Evolutionary conservation across 2,329 filamentous ascomycete species (phyloP), one percentile per base, ranked within the genome.

Genomic region (Curvularia sp.): DNA sequence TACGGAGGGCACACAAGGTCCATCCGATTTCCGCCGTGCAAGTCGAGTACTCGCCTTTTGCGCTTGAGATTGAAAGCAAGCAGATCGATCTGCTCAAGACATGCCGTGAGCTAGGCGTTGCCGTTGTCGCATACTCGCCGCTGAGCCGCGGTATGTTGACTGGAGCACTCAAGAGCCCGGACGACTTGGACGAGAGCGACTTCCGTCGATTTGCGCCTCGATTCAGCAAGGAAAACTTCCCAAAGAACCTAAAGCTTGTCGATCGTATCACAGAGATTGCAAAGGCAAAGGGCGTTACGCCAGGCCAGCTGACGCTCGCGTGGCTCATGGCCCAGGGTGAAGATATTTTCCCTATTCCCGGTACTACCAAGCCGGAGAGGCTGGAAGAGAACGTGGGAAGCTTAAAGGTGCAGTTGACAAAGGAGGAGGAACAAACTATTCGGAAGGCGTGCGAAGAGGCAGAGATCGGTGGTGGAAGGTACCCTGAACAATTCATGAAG

Each of bases 271-370:
- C 52, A 0, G 61, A 61, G 15, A 46, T 79, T 6, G 77, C 76
- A 8, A 66, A 71, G 53, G 63, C 72, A 60, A 88, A 89, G 74
- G 80, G 78, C 3, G 80, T 79, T 45, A 87, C 87, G 0, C 65
- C 85, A 0, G 80, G 80, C 0, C 88, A 91, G 69, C 69, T 91
- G 46, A 83, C 84, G 0, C 58, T 79, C n/a, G 75, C 75, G 6
- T 79, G 77, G 76, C 47, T 78, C 39, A 25, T 78, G 58, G 68
- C 67, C 6, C 77, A 80, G 53, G 77, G 82, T 77, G 82, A 84
- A 5, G 77, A 72, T 54, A 74, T 68, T 74, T 82, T 91, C 64
- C 85, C 88, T 0, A 89, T 85, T 56, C 83, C 83, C 0, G 84
- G 84, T 7, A 77, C 74, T 10, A 75, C 72, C 8, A 71, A 65